Conservation (phyloP, 352 stramenopile species). For the Pythium guiyangense region DNA sequence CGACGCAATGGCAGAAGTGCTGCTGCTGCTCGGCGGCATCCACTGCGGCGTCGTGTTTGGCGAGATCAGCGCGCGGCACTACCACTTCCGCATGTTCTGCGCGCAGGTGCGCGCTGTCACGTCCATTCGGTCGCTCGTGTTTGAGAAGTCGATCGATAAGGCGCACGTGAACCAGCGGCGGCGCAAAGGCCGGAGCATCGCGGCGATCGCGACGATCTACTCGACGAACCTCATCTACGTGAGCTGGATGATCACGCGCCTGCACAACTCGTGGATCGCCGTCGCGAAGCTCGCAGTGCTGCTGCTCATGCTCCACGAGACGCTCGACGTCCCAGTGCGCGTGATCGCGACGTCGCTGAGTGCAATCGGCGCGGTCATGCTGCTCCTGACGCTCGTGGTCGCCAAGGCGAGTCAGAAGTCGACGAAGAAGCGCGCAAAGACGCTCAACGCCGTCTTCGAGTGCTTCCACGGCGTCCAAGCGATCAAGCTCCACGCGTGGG, state of each 20-base stretch:
- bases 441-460: slow-evolving; percentile 27
- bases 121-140: slow-evolving; percentile 31
- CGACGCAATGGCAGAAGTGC: slow-evolving; percentile 11
- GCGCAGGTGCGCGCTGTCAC: slow-evolving; percentile 24
- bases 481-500: slow-evolving; percentile 40
- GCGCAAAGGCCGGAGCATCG: slow-evolving; percentile 27
- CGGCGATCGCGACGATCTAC: slow-evolving; percentile 35
- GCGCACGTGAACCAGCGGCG: slow-evolving; percentile 17
- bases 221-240: slow-evolving; percentile 32
- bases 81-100: slow-evolving; percentile 28
- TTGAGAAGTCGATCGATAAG: slow-evolving; percentile 29
- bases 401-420: slow-evolving; percentile 22
- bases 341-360: slow-evolving; percentile 22
- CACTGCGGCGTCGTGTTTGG: slow-evolving; percentile 22
- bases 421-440: slow-evolving; percentile 36
- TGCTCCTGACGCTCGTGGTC: slow-evolving; percentile 21
- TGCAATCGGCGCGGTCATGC: slow-evolving; percentile 20
- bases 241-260: slow-evolving; percentile 22
- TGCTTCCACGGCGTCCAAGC: slow-evolving; percentile 40
- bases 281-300: slow-evolving; percentile 23
- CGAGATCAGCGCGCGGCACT: slow-evolving; percentile 27
- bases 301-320: slow-evolving; percentile 22
- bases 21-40: slow-evolving; percentile 28
- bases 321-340: slow-evolving; percentile 20
- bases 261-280: slow-evolving; percentile 36